Conservation (phyloP, 2,329 filamentous ascomycete genomes). For the Aspergillus intermedius region DNA sequence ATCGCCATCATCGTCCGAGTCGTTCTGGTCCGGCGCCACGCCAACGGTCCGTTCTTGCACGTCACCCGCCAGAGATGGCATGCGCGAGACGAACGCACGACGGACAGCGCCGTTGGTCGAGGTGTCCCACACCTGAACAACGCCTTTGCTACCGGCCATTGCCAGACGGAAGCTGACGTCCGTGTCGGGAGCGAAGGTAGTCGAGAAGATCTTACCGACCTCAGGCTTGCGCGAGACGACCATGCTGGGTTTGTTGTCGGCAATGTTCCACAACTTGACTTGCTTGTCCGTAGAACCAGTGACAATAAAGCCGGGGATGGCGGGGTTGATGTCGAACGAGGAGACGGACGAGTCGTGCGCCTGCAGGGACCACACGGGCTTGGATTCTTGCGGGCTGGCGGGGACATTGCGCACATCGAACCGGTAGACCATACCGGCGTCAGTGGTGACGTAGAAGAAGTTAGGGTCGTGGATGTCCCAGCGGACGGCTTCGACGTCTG, state of each 20-base stretch:
- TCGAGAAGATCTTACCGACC: conserved; percentile 89
- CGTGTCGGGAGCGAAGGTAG: conserved; percentile 79
- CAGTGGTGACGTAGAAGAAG: conserved; percentile 92
- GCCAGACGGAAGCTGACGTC: conserved; percentile 89
- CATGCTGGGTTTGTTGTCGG: conserved; percentile 73
- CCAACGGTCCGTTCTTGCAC: conserved; percentile 71
- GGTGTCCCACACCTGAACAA: conserved; percentile 92
- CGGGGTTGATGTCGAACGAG: conserved; percentile 83
- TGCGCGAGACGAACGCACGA: conserved; percentile 69
- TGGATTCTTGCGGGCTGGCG: conserved; percentile 64
- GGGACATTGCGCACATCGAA: conserved; percentile 78
- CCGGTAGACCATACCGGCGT: conserved; percentile 85
- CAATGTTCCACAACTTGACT: conserved; percentile 94
- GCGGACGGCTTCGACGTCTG: conserved; percentile 83
- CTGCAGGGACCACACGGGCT: conserved; percentile 89
- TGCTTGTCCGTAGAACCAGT: conserved; percentile 92
- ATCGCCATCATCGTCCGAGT: conserved; percentile 57
- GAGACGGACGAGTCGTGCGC: conserved; percentile 90
- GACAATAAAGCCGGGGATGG: conserved; percentile 85
- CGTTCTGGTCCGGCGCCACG: conserved; percentile 59
- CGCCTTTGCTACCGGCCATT: conserved; percentile 89
- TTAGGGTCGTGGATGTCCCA: conserved; percentile 94
- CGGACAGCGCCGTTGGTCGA: conserved; percentile 85
- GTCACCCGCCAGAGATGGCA: conserved; percentile 55
- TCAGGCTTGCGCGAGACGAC: conserved; percentile 87